phyloP scores from a whole-genome alignment of 2,329 filamentous ascomycete genomes.

The Coniosporium tulheliwenetii region DNA sequence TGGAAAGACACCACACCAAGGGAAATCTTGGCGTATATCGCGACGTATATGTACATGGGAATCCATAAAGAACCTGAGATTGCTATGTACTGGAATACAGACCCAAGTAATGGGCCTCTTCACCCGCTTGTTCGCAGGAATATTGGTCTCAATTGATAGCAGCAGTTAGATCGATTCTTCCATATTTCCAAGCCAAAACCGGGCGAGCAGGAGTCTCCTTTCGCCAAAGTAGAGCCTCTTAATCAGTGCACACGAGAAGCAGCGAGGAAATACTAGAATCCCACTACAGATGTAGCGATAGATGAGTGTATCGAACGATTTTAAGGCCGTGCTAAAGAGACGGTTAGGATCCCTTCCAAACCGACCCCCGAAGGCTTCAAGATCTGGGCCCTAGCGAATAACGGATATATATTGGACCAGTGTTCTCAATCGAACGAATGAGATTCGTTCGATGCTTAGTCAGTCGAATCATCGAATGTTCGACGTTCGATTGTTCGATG shows the following conservation, averaged over 20 bases:
- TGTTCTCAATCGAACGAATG: no score
- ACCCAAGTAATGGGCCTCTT: not conserved
- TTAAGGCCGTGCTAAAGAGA: slow-evolving; percentile 1
- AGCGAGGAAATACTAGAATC: not conserved
- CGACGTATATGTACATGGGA: not conserved
- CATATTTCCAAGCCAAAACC: not conserved
- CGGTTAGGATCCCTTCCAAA: slow-evolving; percentile 3
- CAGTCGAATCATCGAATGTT: no score
- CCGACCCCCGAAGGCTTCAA: slow-evolving; percentile 3
- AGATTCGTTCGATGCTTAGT: no score
- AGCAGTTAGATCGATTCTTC: not conserved
- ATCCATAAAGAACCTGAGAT: not conserved
- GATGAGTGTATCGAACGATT: slow-evolving; percentile 3
- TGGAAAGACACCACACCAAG: not conserved
- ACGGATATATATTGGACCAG: slow-evolving; percentile 1
- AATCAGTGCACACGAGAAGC: not conserved
- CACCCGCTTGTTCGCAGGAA: not conserved
- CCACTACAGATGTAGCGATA: not conserved
- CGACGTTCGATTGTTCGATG: no score
- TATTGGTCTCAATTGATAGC: not conserved
- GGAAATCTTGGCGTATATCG: not conserved
- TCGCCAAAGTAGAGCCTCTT: not conserved
- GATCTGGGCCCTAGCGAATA: slow-evolving; percentile 1
- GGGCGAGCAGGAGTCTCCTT: not conserved
- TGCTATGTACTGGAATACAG: not conserved